These are phyloP conservation scores for Candida xiaguanensis DNA, from an alignment of 805 yeast genomes.

Conservation along the genomic window DNA sequence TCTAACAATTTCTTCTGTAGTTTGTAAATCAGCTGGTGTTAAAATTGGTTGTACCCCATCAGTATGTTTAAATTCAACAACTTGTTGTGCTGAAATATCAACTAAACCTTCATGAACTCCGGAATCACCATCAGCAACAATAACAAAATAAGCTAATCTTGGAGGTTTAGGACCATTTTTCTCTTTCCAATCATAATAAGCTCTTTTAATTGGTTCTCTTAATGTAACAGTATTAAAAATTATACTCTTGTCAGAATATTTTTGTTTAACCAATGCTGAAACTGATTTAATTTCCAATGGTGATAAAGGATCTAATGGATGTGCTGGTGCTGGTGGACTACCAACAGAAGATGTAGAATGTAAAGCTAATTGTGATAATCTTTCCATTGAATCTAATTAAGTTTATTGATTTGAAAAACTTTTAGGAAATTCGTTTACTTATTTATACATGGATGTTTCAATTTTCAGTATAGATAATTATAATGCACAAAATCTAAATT, in stretches of 20 bases:
- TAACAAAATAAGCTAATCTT: slow-evolving; percentile 63
- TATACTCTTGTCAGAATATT: slow-evolving; percentile 44
- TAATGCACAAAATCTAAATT: background rate
- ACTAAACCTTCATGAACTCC: slow-evolving; percentile 74
- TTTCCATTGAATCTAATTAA: slow-evolving; percentile 50
- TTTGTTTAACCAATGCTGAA: slow-evolving; percentile 47
- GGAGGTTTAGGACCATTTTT: slow-evolving; percentile 59
- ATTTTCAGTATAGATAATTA: background rate
- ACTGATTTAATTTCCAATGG: slow-evolving; percentile 59
- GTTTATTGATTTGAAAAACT: background rate
- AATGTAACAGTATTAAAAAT: slow-evolving; percentile 67
- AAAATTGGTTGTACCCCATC: slow-evolving; percentile 72
- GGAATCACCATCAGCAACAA: slow-evolving; percentile 51
- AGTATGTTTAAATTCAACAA: slow-evolving; percentile 45
- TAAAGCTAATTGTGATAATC: slow-evolving; percentile 59
- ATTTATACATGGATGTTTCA: slow-evolving; percentile 2
- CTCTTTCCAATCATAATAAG: slow-evolving; percentile 64
- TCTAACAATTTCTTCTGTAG: slow-evolving; percentile 63
- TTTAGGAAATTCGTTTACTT: background rate
- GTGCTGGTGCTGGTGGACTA: slow-evolving; percentile 54
- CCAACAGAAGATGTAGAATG: slow-evolving; percentile 56
- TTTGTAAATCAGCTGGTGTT: slow-evolving; percentile 62
- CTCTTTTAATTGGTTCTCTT: slow-evolving; percentile 65
- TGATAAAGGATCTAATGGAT: slow-evolving; percentile 71
- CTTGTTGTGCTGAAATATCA: slow-evolving; percentile 46